A percentile compares a stretch with the other conserved stretches of the same genome.
Conservation (phyloP, 2,329 filamentous ascomycete species). For the Aulographum hederae region DNA sequence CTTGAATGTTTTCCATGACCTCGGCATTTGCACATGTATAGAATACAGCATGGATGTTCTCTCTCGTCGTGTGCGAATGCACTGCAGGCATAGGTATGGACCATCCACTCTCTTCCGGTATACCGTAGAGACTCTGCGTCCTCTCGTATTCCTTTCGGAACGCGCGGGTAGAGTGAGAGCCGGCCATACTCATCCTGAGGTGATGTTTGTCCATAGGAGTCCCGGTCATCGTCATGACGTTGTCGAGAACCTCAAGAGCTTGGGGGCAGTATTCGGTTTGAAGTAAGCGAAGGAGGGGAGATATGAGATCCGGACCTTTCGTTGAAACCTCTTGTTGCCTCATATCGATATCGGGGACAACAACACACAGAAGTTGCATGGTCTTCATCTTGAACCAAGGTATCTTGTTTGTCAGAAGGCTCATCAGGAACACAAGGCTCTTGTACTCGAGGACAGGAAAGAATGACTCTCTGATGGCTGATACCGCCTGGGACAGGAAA, state of each 20-base stretch:
- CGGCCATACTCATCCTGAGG: slow-evolving; percentile 94
- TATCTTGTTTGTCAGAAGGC: slow-evolving; percentile 72
- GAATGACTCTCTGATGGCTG: slow-evolving; percentile 57
- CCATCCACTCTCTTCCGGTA: slow-evolving; percentile 91
- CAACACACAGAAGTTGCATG: slow-evolving; percentile 70
- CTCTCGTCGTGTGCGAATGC: slow-evolving; percentile 69
- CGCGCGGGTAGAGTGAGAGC: slow-evolving; percentile 58
- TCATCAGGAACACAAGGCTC: slow-evolving; percentile 77
- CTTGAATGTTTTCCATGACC: slow-evolving; percentile 30
- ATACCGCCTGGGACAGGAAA: slow-evolving; percentile 57
- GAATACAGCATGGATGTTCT: slow-evolving; percentile 90
- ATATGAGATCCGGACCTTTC: slow-evolving; percentile 88
- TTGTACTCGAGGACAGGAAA: slow-evolving; percentile 70
- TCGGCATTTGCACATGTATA: slow-evolving; percentile 69
- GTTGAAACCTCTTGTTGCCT: slow-evolving; percentile 73
- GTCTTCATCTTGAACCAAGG: slow-evolving; percentile 86
- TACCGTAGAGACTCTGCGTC: slow-evolving; percentile 87
- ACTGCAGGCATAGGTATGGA: slow-evolving; percentile 84
- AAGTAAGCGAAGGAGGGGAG: slow-evolving; percentile 69
- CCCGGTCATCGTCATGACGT: slow-evolving; percentile 70
- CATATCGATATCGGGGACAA: slow-evolving; percentile 88
- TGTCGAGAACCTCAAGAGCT: slow-evolving; percentile 78
- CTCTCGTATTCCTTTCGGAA: slow-evolving; percentile 89
- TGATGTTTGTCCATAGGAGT: slow-evolving; percentile 82
- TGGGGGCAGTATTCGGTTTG: slow-evolving; percentile 91